Evolutionary conservation across 2,329 filamentous ascomycete genomes (phyloP).

Genomic region (Epichloe baconii): DNA sequence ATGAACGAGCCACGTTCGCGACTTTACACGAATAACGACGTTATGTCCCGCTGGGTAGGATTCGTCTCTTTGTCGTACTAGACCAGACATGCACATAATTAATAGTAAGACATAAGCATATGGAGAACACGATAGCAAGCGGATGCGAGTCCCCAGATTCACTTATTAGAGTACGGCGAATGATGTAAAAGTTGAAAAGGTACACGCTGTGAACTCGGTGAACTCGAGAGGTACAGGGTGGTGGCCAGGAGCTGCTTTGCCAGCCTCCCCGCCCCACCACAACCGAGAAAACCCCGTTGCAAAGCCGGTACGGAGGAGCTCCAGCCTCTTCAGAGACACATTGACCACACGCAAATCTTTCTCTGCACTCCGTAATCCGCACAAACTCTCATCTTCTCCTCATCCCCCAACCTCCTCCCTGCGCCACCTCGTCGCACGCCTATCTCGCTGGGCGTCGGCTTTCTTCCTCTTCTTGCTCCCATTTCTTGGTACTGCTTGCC

Average conservation of each 20-base stretch:
- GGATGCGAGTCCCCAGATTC: too few species aligned
- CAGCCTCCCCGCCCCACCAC: not conserved
- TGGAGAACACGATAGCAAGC: too few species aligned
- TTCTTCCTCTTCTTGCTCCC: not conserved
- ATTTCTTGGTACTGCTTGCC: conserved; percentile 8
- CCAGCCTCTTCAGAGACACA: conserved; percentile 16
- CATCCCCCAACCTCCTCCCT: not conserved
- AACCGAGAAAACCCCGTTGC: conserved; percentile 10
- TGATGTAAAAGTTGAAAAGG: too few species aligned
- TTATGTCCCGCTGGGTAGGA: too few species aligned
- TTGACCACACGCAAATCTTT: conserved; percentile 22
- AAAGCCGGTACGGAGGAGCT: conserved; percentile 12
- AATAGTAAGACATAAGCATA: too few species aligned
- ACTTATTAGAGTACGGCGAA: too few species aligned
- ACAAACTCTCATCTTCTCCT: conserved; percentile 10
- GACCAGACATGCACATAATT: too few species aligned
- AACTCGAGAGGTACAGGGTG: not conserved
- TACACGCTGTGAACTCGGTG: not conserved
- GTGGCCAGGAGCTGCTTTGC: not conserved
- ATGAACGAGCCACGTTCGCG: too few species aligned
- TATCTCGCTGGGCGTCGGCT: conserved; percentile 1
- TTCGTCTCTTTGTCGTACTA: too few species aligned
- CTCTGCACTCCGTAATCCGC: conserved; percentile 7
- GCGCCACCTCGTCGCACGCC: conserved; percentile 1
- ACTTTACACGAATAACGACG: too few species aligned